Evolutionary conservation across 2,329 filamentous ascomycete species (phyloP).

Genomic region (Penicillium hordei): DNA sequence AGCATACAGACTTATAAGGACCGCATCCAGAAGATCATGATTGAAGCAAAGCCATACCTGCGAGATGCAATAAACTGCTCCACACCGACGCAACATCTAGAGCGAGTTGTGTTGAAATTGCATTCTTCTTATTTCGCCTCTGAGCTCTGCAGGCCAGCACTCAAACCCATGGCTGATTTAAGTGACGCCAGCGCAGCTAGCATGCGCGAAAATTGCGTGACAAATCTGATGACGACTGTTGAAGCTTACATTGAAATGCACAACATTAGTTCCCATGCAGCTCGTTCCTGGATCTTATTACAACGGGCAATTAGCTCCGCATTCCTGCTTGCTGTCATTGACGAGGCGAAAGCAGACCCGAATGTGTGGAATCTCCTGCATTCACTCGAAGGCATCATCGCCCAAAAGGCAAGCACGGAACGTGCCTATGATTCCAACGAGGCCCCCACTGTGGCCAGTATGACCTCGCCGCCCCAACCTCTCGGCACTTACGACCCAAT

Average conservation of each 20-base stretch:
- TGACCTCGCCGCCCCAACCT: constrained; percentile 20
- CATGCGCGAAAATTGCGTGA: constrained; percentile 56
- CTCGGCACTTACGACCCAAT: constrained; percentile 27
- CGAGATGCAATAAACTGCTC: constrained; percentile 52
- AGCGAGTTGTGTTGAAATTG: constrained; percentile 61
- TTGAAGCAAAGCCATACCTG: constrained; percentile 58
- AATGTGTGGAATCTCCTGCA: constrained; percentile 43
- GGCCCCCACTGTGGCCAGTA: constrained; percentile 13
- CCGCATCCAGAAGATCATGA: constrained; percentile 57
- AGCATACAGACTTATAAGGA: constrained; percentile 59
- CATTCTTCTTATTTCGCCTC: constrained; percentile 64
- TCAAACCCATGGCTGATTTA: constrained; percentile 53
- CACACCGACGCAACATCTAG: constrained; percentile 52
- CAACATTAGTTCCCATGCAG: constrained; percentile 42
- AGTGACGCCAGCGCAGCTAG: constrained; percentile 39
- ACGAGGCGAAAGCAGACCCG: constrained; percentile 45
- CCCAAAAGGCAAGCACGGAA: constrained; percentile 42
- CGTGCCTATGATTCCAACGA: constrained; percentile 27
- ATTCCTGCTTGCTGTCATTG: constrained; percentile 48
- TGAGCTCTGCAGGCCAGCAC: constrained; percentile 61
- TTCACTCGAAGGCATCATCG: constrained; percentile 46
- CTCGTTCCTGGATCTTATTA: constrained; percentile 49
- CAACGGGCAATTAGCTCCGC: constrained; percentile 50
- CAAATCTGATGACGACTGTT: constrained; percentile 56
- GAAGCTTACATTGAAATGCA: constrained; percentile 61